Evolutionary conservation across 1,284 basidiomycete genomes (phyloP), one percentile per base, ranked within the genome.

Genomic region (Lentinula novae-zelandiae): DNA sequence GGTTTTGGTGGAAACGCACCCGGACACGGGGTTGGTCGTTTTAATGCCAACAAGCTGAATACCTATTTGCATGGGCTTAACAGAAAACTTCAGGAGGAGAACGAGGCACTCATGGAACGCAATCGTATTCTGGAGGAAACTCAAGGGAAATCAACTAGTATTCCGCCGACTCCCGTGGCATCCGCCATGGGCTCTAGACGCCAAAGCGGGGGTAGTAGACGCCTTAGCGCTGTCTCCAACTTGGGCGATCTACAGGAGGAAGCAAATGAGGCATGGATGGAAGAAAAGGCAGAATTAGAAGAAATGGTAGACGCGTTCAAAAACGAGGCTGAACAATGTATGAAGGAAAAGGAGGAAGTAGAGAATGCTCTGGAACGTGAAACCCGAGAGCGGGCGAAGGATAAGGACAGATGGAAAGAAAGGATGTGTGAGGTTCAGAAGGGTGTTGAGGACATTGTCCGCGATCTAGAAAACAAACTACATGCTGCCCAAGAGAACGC

Each of bases 21-120:
- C 44, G 73, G 81, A 63, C 83, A 85, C 65, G 82, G 82, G 68
- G 67, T 79, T 66, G 83, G 86, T 10, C 78, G 90, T 31, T 93
- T 94, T 73, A 91, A 95, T 71, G 88, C 89, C 2, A 80, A 80
- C 10, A 95, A 93, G 72, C 72, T 95, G 66, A 93, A 94, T 65
- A 80, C 81, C 6, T 95, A 94, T 70, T 70, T 95, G 67, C 89
- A 94, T 71, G 86, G 88, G 10, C 76, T 95, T 60, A 95, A 95
- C 71, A 76, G 86, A 51, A 80, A 87, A 55, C 71, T 95, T 58
- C 87, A 91, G 64, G 88, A 93, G 70, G 93, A 95, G 75, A 95
- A 94, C 68, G 82, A 90, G 70, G 74, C 70, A 12, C 76, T 93
- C 9, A 64, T 81, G 15, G 77, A 79, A 53, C 74, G 79, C 57